Evolutionary conservation across 2,329 filamentous ascomycete species (phyloP), one percentile per base, ranked within the genome.

Genomic region (Apiospora marii): DNA sequence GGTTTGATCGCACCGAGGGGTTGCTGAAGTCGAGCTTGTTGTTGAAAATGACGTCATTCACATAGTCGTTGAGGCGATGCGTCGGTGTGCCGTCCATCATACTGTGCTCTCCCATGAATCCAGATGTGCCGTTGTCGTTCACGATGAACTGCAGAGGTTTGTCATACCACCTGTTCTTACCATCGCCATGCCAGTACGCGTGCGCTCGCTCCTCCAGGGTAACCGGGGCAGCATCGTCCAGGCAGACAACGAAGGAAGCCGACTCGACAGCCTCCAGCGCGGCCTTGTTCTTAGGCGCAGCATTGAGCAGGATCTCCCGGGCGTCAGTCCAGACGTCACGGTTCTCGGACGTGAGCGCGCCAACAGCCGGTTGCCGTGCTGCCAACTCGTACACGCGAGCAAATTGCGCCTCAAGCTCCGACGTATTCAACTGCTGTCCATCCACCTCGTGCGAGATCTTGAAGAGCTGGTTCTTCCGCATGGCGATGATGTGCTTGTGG

Each of bases 41-140:
- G 85, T 92, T 92, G 85, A 98, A 95, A 83, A 98, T 98, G 80
- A 94, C 89, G 81, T 93, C 91, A 86, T 96, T 97, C 81, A 97
- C 89, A 80, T 95, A 96, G 88, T 99, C 96, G 83, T 98, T 99
- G 22, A 99, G 89, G 64, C 97, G 93, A 85, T 98, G 96, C 2
- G 97, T 99, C 0, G 97, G 95, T 8, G 96, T 99, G 76, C 97
- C 96, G 82, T 99, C 96, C 97, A 99, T 99, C 96, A 99, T 98
- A 79, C 94, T 97, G 88, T 99, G 96, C 85, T 99, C 96, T 80
- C 96, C 96, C 89, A 95, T 96, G 88, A 99, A 99, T 74, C 96
- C 96, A 2, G 96, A 93, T 10, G 96, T 97, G 78, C 96, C 96
- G 82, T 99, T 99, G 82, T 99, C 95, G 84, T 98, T 98, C 85